A percentile compares a stretch with the other conserved stretches of the same genome.
phyloP scores from a whole-genome alignment of 768 basidiomycete species.

The Leccinum variicolor region DNA sequence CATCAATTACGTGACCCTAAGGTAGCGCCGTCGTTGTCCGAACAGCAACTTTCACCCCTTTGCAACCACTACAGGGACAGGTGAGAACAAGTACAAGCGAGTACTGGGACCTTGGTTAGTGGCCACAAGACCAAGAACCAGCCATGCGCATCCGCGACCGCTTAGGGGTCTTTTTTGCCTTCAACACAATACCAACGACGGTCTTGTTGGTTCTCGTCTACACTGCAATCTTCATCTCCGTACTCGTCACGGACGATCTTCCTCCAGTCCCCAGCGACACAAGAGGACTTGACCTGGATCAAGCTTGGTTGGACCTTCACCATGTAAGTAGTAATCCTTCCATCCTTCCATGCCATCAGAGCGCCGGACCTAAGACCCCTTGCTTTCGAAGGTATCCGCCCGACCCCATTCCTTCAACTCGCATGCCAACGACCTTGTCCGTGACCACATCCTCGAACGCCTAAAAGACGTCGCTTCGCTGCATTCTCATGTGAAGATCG shows the following conservation, averaged over 20 bases:
- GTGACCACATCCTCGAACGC: conserved; percentile 54
- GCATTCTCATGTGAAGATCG: conserved; percentile 46
- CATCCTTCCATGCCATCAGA: too few species aligned
- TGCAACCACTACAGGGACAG: too few species aligned
- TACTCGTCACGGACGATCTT: conserved; percentile 48
- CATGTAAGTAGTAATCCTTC: conserved; percentile 34
- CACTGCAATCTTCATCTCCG: conserved; percentile 40
- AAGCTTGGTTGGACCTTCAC: conserved; percentile 59
- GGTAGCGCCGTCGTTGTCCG: too few species aligned
- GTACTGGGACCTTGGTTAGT: neutral
- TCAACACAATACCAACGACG: conserved; percentile 42
- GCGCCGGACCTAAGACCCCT: neutral
- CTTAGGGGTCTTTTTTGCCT: conserved; percentile 30
- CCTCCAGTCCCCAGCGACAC: conserved; percentile 43
- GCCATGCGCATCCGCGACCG: conserved; percentile 26
- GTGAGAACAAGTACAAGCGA: too few species aligned
- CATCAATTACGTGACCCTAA: too few species aligned
- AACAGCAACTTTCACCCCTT: too few species aligned
- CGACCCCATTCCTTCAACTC: conserved; percentile 78
- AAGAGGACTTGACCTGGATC: conserved; percentile 44
- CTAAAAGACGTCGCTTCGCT: conserved; percentile 43
- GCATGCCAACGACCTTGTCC: conserved; percentile 69
- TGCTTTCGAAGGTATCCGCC: conserved; percentile 48
- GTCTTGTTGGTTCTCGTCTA: conserved; percentile 49
- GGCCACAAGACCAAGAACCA: neutral